Evolutionary conservation across 106 monocot species (phyloP).

Genomic region (Allium cepa): DNA sequence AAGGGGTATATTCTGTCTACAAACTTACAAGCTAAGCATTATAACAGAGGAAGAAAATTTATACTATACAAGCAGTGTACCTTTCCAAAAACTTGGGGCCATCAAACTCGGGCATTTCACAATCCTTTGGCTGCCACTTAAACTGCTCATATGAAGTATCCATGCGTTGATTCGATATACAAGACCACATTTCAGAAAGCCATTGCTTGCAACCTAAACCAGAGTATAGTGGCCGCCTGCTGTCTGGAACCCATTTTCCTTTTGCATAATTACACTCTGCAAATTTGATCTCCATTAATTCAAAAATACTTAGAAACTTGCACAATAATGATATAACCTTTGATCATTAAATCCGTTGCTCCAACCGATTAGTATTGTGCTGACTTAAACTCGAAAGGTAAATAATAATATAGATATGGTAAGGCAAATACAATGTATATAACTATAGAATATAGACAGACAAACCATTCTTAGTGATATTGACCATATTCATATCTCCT

Average conservation of each 20-base stretch:
- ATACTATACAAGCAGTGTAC: constrained; percentile 7
- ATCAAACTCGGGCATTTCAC: constrained; percentile 76
- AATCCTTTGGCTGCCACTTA: constrained; percentile 59
- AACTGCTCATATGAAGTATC: constrained; percentile 73
- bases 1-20: no score
- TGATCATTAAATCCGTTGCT: no score
- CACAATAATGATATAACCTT: not conserved
- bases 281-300: not conserved
- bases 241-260: constrained; percentile 71
- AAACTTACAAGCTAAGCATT: no score
- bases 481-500: not conserved
- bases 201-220: constrained; percentile 76
- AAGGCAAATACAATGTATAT: no score
- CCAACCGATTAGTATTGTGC: no score
- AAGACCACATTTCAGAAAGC: constrained; percentile 73
- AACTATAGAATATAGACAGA: no score
- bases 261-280: constrained; percentile 69
- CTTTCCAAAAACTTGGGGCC: constrained; percentile 47
- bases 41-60: not conserved
- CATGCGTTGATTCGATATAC: constrained; percentile 52
- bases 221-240: constrained; percentile 53
- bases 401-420: no score
- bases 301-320: not conserved
- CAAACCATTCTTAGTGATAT: not conserved
- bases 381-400: no score